These are phyloP conservation scores for Epichloe glyceriae DNA, from an alignment of 2,329 filamentous ascomycete genomes.

Conservation along the genomic window DNA sequence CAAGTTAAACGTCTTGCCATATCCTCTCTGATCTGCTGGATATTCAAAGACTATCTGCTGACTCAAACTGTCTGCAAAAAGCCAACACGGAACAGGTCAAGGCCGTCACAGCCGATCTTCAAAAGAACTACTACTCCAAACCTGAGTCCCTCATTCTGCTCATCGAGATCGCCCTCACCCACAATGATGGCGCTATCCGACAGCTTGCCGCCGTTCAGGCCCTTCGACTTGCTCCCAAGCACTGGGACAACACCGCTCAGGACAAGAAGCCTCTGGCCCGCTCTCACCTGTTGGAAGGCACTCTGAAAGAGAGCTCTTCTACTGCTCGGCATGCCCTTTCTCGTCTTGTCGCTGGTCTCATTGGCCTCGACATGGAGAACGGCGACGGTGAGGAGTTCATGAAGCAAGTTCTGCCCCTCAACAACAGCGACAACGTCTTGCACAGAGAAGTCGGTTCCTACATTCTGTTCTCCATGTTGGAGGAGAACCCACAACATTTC, in stretches of 20 bases:
- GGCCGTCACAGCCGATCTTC: conserved; percentile 76
- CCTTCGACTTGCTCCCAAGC: conserved; percentile 67
- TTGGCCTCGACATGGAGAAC: conserved; percentile 60
- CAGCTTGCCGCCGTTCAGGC: conserved; percentile 90
- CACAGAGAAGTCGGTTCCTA: conserved; percentile 87
- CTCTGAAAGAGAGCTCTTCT: conserved; percentile 64
- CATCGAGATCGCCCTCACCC: conserved; percentile 75
- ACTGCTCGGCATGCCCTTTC: conserved; percentile 77
- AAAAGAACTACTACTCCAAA: conserved; percentile 85
- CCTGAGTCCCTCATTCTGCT: conserved; percentile 75
- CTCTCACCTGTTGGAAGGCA: conserved; percentile 70
- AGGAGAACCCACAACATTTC: conserved; percentile 76
- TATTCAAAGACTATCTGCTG: conserved; percentile 13
- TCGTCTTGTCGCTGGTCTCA: conserved; percentile 77
- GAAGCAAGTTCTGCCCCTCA: conserved; percentile 64
- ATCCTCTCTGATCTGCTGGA: background rate
- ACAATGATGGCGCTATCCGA: conserved; percentile 59
- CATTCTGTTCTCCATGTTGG: conserved; percentile 83
- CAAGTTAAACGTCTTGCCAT: too few species aligned
- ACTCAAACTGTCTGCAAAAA: conserved; percentile 28
- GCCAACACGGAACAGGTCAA: conserved; percentile 85
- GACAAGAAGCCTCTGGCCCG: conserved; percentile 71
- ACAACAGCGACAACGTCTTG: conserved; percentile 57
- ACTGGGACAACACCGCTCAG: conserved; percentile 64
- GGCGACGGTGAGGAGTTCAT: conserved; percentile 77